A percentile compares a stretch with the other conserved stretches of the same genome.
phyloP scores from a whole-genome alignment of 306 rosid species.

The Corylus avellana region DNA sequence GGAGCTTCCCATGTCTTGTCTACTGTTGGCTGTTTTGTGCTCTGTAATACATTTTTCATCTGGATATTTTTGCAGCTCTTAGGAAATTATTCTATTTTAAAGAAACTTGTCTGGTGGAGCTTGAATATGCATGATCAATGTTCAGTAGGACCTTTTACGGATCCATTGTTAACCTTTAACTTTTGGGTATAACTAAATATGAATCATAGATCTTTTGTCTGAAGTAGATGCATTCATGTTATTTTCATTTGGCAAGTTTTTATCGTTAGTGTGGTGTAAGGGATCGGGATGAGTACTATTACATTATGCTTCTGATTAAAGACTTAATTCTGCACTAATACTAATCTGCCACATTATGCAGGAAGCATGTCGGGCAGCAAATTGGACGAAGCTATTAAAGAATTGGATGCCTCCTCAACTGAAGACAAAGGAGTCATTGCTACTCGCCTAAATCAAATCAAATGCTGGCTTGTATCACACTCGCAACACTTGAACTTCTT shows the following conservation, averaged over 20 bases:
- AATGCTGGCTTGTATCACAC: conserved; percentile 78
- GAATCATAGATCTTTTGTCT: neutral
- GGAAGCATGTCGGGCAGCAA: conserved; percentile 72
- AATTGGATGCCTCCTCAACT: conserved; percentile 51
- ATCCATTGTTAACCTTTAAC: neutral
- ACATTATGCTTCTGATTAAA: neutral
- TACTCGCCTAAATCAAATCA: conserved; percentile 48
- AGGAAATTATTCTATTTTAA: neutral
- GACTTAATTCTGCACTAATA: neutral
- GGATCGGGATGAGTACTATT: neutral
- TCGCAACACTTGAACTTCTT: conserved; percentile 80
- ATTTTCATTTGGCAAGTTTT: neutral
- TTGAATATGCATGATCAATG: neutral
- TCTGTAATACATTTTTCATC: neutral
- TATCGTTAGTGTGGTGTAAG: neutral
- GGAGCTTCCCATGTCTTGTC: neutral
- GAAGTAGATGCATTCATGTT: conserved; percentile 4
- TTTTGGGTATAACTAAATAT: neutral
- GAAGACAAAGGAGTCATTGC: conserved; percentile 62
- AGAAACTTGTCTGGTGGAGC: neutral
- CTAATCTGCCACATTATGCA: conserved; percentile 36
- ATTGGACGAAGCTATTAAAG: conserved; percentile 61
- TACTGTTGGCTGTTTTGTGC: neutral
- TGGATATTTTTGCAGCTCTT: neutral
- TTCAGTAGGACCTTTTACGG: neutral